A percentile compares a stretch with the other conserved stretches of the same genome.
Evolutionary conservation across 73 alveolate species (phyloP).

Genomic region (Uronychia setigera): DNA sequence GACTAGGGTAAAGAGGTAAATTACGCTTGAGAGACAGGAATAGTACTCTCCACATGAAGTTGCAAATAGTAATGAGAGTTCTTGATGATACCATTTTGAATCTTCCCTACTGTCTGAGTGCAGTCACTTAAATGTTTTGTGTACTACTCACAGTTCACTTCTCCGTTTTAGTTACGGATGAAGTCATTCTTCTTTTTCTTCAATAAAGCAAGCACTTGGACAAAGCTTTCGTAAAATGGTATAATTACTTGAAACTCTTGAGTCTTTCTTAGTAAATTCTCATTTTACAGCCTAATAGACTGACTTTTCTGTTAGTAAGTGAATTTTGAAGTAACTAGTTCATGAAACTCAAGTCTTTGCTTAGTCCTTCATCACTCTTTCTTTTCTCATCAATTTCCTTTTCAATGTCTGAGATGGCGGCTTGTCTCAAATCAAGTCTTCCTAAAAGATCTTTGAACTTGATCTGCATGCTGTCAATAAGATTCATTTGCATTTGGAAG

Average conservation of each 20-base stretch:
- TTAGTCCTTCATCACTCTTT: background rate
- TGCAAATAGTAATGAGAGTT: background rate
- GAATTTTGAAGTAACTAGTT: background rate
- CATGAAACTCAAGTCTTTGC: background rate
- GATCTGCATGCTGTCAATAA: background rate
- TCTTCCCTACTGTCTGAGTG: background rate
- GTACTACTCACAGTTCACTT: background rate
- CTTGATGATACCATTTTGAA: background rate
- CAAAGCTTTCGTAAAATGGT: background rate
- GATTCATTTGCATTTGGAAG: background rate
- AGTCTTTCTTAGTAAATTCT: background rate
- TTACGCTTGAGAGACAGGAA: background rate
- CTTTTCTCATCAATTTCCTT: background rate
- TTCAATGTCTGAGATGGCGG: background rate
- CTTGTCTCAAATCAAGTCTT: no score
- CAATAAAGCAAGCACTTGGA: background rate
- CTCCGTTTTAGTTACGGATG: background rate
- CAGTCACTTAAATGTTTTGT: background rate
- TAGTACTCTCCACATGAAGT: background rate
- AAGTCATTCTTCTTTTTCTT: background rate
- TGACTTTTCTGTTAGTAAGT: background rate
- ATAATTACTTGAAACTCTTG: background rate
- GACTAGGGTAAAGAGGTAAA: background rate
- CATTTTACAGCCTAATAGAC: background rate
- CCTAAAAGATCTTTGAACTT: background rate